phyloP scores from a whole-genome alignment of 1,139 yeast species.

The Komagataea norvegica region DNA sequence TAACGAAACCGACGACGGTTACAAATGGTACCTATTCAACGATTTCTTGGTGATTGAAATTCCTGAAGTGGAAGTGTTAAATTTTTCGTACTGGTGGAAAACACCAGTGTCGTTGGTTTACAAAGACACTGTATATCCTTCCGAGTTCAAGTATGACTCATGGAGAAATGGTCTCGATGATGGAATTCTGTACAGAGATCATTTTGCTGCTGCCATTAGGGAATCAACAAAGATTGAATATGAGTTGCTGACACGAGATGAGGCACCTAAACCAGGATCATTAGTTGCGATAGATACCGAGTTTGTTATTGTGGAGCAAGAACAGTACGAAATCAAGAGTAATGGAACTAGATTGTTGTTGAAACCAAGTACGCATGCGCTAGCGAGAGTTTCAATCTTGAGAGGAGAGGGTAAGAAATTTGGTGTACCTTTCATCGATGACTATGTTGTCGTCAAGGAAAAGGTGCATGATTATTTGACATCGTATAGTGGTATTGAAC shows the following conservation, averaged over 20 bases:
- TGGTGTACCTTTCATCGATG: slow-evolving; percentile 88
- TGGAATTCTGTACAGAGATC: slow-evolving; percentile 66
- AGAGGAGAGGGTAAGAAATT: slow-evolving; percentile 65
- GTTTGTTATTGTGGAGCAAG: slow-evolving; percentile 80
- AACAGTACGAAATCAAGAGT: slow-evolving; percentile 69
- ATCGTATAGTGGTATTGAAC: slow-evolving; percentile 85
- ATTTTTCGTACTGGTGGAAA: slow-evolving; percentile 74
- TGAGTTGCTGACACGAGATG: slow-evolving; percentile 55
- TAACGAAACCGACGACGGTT: slow-evolving; percentile 26
- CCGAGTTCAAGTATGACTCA: slow-evolving; percentile 34
- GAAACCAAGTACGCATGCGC: slow-evolving; percentile 68
- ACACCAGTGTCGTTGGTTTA: slow-evolving; percentile 74
- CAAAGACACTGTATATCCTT: slow-evolving; percentile 38
- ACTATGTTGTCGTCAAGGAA: slow-evolving; percentile 73
- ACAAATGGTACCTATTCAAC: slow-evolving; percentile 79
- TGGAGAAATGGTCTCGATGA: slow-evolving; percentile 47
- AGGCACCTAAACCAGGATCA: slow-evolving; percentile 71
- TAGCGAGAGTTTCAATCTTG: slow-evolving; percentile 87
- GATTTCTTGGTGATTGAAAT: slow-evolving; percentile 86
- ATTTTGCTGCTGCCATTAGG: slow-evolving; percentile 67
- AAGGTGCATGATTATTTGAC: slow-evolving; percentile 83
- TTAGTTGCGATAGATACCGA: slow-evolving; percentile 95
- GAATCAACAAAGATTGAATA: slow-evolving; percentile 58
- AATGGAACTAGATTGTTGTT: slow-evolving; percentile 66
- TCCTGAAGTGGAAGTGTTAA: slow-evolving; percentile 60